Conservation (phyloP, 2,329 filamentous ascomycete species). For the Alternaria arborescens region DNA sequence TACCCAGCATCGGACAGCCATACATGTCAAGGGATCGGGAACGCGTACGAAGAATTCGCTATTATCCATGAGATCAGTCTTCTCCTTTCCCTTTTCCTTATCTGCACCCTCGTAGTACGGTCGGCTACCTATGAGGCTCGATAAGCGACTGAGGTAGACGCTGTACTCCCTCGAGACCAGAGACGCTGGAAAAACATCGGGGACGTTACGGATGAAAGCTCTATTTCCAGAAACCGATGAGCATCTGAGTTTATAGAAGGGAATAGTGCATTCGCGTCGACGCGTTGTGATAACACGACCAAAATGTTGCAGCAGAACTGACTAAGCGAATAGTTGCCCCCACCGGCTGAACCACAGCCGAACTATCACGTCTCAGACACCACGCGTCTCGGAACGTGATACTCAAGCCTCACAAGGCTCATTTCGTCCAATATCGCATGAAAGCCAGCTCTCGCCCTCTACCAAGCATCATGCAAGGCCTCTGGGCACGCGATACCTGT, state of each 20-base stretch:
- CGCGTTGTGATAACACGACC: background rate
- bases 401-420: constrained; percentile 2
- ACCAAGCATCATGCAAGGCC: constrained; percentile 17
- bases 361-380: constrained; percentile 25
- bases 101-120: background rate
- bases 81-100: background rate
- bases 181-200: background rate
- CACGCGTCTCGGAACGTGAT: constrained; percentile 24
- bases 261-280: background rate
- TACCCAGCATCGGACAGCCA: constrained; percentile 16
- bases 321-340: background rate
- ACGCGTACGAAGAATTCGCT: background rate
- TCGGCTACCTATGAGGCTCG: background rate
- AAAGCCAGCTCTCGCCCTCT: constrained; percentile 5
- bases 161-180: background rate
- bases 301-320: background rate
- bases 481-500: constrained; percentile 1
- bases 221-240: background rate
- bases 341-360: constrained; percentile 9
- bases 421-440: constrained; percentile 2
- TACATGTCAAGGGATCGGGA: background rate
- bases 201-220: background rate
- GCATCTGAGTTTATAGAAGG: background rate
- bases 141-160: background rate
- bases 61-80: background rate